These are phyloP conservation scores for Fraxinus albicans DNA, from an alignment of 305 asterid genomes.

Conservation along the genomic window DNA sequence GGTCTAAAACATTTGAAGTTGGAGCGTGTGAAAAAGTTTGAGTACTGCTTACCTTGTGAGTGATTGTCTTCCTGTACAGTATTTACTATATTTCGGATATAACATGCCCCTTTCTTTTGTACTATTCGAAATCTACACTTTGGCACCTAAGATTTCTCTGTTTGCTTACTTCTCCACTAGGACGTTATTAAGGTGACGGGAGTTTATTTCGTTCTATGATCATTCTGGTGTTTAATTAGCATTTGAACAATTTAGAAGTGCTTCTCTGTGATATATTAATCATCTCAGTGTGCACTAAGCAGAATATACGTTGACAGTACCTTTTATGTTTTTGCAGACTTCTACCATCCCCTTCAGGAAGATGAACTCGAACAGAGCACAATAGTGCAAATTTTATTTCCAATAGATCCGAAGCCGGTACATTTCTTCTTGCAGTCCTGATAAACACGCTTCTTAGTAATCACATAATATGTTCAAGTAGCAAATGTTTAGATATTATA, in stretches of 20 bases:
- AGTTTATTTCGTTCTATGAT: not conserved
- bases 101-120: not conserved
- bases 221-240: not conserved
- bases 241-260: not conserved
- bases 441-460: not conserved
- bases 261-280: not conserved
- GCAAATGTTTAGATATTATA: not conserved
- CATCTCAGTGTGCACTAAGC: not conserved
- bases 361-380: slow-evolving; percentile 71
- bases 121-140: not conserved
- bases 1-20: slow-evolving; percentile 76
- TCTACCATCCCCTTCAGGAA: slow-evolving; percentile 67
- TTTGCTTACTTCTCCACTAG: not conserved
- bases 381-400: slow-evolving; percentile 53
- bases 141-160: not conserved
- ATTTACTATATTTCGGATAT: not conserved
- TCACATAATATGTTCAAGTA: not conserved
- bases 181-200: not conserved
- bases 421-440: slow-evolving; percentile 17
- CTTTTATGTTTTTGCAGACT: slow-evolving; percentile 44
- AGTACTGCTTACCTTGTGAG: slow-evolving; percentile 94
- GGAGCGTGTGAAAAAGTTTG: slow-evolving; percentile 82
- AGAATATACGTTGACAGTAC: not conserved
- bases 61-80: slow-evolving; percentile 12
- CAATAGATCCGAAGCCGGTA: slow-evolving; percentile 76